A percentile compares a stretch with the other conserved stretches of the same genome.
Conservation (phyloP, 371 early-diverging fungal genomes). For the Mucor lusitanicus region DNA sequence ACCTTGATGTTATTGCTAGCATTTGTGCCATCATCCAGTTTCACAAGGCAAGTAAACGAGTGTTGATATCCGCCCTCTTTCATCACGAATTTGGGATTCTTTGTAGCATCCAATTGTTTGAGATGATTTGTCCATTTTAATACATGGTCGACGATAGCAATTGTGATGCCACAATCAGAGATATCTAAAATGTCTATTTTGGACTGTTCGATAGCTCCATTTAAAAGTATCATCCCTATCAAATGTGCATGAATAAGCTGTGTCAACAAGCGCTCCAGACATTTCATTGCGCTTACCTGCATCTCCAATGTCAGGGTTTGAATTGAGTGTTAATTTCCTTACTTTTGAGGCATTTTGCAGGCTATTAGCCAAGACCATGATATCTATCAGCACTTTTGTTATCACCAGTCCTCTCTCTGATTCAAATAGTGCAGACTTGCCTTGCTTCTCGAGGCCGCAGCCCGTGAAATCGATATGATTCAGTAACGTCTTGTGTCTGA, state of each 20-base stretch:
- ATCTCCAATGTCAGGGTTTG: conserved; percentile 21
- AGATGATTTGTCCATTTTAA: conserved; percentile 9
- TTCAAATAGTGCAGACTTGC: not conserved
- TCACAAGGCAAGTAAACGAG: not conserved
- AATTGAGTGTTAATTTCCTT: conserved; percentile 3
- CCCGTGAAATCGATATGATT: conserved; percentile 17
- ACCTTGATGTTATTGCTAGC: not conserved
- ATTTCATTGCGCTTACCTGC: conserved; percentile 10
- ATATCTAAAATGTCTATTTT: conserved; percentile 13
- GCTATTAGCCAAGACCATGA: conserved; percentile 4
- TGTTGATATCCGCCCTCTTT: not conserved
- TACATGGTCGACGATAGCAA: not conserved
- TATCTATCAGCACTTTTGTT: conserved; percentile 2
- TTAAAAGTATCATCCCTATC: not conserved
- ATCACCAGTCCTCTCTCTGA: not conserved
- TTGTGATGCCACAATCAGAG: conserved; percentile 16
- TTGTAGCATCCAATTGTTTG: conserved; percentile 11
- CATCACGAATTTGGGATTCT: conserved; percentile 1
- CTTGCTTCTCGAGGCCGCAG: conserved; percentile 2
- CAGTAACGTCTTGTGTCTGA: not conserved
- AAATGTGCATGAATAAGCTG: not conserved
- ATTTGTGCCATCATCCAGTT: not conserved
- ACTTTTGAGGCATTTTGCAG: conserved; percentile 3
- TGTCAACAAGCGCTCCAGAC: not conserved
- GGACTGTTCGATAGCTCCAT: not conserved